Evolutionary conservation across 169 alveolate species (phyloP).

Genomic region (Eimeria acervulina): DNA sequence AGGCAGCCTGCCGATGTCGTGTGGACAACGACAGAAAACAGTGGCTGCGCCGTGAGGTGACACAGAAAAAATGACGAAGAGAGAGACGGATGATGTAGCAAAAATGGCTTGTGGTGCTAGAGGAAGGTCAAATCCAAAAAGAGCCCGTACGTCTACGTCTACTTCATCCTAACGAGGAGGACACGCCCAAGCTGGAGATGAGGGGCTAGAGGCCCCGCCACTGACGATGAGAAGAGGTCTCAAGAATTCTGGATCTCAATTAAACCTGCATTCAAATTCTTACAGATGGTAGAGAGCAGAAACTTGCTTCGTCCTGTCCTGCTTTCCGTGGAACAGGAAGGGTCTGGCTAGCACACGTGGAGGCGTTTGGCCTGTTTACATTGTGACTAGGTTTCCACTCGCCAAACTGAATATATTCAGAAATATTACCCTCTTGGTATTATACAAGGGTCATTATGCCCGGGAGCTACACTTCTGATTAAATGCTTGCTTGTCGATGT

Average conservation of each 20-base stretch:
- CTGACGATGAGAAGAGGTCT: neutral
- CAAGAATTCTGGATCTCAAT: neutral
- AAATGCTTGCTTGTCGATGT: neutral
- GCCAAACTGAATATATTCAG: neutral
- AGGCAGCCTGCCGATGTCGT: neutral
- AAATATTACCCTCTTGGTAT: neutral
- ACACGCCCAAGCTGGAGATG: neutral
- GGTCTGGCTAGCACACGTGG: constrained; percentile 8
- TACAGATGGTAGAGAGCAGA: neutral
- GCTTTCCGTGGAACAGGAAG: neutral
- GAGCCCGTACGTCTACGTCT: neutral
- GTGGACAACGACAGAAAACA: neutral
- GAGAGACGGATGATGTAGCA: neutral
- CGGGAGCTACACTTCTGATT: neutral
- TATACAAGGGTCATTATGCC: neutral
- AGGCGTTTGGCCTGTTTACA: neutral
- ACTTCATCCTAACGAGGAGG: neutral
- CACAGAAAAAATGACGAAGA: neutral
- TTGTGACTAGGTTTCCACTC: neutral
- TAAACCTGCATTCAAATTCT: neutral
- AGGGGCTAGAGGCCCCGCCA: neutral
- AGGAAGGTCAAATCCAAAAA: neutral
- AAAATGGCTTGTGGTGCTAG: neutral
- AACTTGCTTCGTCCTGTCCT: neutral
- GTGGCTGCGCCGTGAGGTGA: neutral